Evolutionary conservation across 2,329 filamentous ascomycete genomes (phyloP).

Genomic region (Tolypocladium inflatum): DNA sequence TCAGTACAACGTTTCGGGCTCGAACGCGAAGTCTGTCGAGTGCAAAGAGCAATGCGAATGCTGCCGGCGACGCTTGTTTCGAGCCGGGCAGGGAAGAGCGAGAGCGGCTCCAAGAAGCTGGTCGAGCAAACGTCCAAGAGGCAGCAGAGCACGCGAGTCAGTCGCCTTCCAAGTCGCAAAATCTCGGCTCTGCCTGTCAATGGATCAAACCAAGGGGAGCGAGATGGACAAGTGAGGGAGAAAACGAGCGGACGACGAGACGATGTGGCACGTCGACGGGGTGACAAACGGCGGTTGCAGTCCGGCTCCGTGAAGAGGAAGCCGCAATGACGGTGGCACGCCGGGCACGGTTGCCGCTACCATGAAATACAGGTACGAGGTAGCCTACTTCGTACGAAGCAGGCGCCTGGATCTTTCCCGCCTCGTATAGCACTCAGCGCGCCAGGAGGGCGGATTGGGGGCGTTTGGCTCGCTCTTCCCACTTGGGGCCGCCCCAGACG

Average conservation of each 20-base stretch:
- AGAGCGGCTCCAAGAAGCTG: not conserved
- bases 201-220: not conserved
- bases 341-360: not conserved
- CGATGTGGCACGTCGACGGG: not conserved
- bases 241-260: not conserved
- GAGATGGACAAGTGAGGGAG: not conserved
- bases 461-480: not conserved
- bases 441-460: not conserved
- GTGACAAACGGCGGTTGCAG: not conserved
- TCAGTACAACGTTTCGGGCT: not conserved
- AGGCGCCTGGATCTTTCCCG: not conserved
- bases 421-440: not conserved
- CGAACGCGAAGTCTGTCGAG: not conserved
- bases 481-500: not conserved
- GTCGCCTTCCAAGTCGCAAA: not conserved
- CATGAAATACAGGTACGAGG: not conserved
- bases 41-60: not conserved
- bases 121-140: not conserved
- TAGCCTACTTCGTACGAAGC: not conserved
- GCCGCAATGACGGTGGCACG: not conserved
- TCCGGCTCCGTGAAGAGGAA: not conserved
- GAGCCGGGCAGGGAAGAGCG: not conserved
- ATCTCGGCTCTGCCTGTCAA: not conserved
- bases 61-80: not conserved
- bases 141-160: not conserved